Percentiles rank a stretch among this genome's conserved stretches.
Evolutionary conservation across 768 basidiomycete species (phyloP).

Genomic region (Xerocomus spinulosus): DNA sequence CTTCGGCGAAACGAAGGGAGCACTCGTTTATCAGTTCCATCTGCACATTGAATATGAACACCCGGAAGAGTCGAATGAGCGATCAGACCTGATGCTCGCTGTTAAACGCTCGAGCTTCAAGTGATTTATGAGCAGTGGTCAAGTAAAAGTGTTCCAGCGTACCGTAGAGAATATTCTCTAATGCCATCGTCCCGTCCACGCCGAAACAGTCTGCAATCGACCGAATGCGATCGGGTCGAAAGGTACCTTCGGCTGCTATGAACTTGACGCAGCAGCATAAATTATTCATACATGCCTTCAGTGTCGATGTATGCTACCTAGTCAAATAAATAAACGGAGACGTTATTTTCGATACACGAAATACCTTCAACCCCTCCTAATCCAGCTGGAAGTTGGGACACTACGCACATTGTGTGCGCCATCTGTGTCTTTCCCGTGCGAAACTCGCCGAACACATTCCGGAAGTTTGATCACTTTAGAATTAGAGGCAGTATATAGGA

Average conservation of each 20-base stretch:
- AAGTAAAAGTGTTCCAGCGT: neutral
- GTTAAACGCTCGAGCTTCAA: slow-evolving; percentile 78
- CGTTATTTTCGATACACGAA: too few species aligned
- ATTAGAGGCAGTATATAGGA: neutral
- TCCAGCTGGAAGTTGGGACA: slow-evolving; percentile 83
- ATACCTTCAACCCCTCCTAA: slow-evolving; percentile 90
- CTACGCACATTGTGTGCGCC: slow-evolving; percentile 91
- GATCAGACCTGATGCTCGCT: slow-evolving; percentile 92
- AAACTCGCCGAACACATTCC: slow-evolving; percentile 91
- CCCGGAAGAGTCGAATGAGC: too few species aligned
- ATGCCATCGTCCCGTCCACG: slow-evolving; percentile 80
- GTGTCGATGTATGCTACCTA: slow-evolving; percentile 92
- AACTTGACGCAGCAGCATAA: slow-evolving; percentile 13
- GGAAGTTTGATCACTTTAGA: neutral
- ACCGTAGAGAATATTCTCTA: slow-evolving; percentile 94
- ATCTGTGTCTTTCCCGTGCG: slow-evolving; percentile 95
- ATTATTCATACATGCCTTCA: slow-evolving; percentile 46
- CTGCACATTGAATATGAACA: too few species aligned
- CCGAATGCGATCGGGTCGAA: slow-evolving; percentile 89
- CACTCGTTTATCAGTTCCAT: slow-evolving; percentile 93
- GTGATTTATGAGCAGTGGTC: slow-evolving; percentile 6
- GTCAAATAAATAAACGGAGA: too few species aligned
- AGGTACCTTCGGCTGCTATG: slow-evolving; percentile 57
- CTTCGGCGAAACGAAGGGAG: slow-evolving; percentile 83
- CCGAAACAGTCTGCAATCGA: slow-evolving; percentile 92